phyloP scores from a whole-genome alignment of 495 filamentous ascomycete species.

The Cercophora newfieldiana region DNA sequence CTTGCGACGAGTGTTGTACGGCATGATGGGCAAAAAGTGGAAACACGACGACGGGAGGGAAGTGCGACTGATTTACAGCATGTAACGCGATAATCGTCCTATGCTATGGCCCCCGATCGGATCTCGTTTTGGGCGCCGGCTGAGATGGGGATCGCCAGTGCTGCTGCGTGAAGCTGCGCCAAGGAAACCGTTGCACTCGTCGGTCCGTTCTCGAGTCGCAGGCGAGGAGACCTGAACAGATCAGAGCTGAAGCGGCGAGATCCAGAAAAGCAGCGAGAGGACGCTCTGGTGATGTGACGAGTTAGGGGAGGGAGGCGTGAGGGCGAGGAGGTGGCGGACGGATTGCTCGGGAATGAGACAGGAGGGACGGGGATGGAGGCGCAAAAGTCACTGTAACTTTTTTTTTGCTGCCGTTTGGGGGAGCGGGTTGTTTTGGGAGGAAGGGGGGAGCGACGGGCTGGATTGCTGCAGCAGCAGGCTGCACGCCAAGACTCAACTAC shows the following conservation, averaged over 20 bases:
- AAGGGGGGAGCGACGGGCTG: conserved; percentile 30
- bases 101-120: conserved; percentile 17
- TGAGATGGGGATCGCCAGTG: conserved; percentile 18
- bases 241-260: not conserved
- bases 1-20: conserved; percentile 97
- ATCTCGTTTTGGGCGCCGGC: conserved; percentile 11
- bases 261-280: not conserved
- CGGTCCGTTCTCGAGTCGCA: not conserved
- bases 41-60: conserved; percentile 3
- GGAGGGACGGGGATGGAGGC: conserved; percentile 22
- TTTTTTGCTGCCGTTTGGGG: conserved; percentile 35
- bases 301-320: conserved; percentile 10
- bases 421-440: conserved; percentile 27
- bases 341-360: conserved; percentile 27
- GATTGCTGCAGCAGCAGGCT: conserved; percentile 20
- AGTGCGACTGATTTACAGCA: conserved; percentile 23
- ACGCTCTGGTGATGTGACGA: not conserved
- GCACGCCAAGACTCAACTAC: conserved; percentile 11
- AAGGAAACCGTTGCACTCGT: conserved; percentile 12
- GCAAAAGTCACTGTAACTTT: conserved; percentile 30
- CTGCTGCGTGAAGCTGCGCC: conserved; percentile 7
- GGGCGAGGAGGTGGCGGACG: conserved; percentile 17
- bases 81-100: conserved; percentile 21
- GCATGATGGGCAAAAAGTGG: conserved; percentile 42
- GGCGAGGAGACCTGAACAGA: not conserved